Evolutionary conservation across 495 filamentous ascomycete genomes (phyloP).

Genomic region (Pseudevernia furfuracea): DNA sequence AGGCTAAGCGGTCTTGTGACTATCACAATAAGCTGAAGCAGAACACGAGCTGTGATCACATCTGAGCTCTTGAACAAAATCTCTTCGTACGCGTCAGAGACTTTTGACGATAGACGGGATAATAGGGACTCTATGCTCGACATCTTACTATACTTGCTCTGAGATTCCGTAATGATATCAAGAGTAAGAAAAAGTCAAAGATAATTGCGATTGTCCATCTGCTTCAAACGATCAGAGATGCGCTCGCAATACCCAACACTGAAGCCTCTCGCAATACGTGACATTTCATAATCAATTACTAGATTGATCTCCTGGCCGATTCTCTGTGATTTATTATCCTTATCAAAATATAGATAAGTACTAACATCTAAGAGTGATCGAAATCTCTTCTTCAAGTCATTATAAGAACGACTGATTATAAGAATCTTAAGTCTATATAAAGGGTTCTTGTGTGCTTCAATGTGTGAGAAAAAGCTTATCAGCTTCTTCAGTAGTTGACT

Average conservation of each 20-base stretch:
- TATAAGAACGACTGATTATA: constrained; percentile 39
- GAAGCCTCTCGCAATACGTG: constrained; percentile 21
- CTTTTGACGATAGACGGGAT: constrained; percentile 25
- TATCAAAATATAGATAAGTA: constrained; percentile 29
- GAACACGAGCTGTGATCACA: constrained; percentile 17
- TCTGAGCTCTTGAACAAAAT: constrained; percentile 30
- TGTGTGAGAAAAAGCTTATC: constrained; percentile 24
- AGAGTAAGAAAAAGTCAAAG: constrained; percentile 40
- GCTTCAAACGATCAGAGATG: constrained; percentile 29
- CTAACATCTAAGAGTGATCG: constrained; percentile 25
- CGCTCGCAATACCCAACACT: constrained; percentile 3
- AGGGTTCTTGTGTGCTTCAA: constrained; percentile 4
- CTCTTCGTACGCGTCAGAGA: constrained; percentile 33
- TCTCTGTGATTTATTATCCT: constrained; percentile 28
- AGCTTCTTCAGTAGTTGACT: constrained; percentile 26
- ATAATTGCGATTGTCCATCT: constrained; percentile 39
- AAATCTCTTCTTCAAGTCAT: constrained; percentile 29
- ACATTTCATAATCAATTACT: constrained; percentile 32
- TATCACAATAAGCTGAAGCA: constrained; percentile 36
- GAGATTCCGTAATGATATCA: constrained; percentile 29
- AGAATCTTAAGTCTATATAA: constrained; percentile 34
- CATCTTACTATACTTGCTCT: constrained; percentile 22
- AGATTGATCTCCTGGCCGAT: constrained; percentile 36
- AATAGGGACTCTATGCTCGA: constrained; percentile 28
- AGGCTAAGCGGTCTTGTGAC: constrained; percentile 33